Base-by-base conservation (phyloP, 2,329 filamentous ascomycete genomes). In the Penicillium hordei region DNA sequence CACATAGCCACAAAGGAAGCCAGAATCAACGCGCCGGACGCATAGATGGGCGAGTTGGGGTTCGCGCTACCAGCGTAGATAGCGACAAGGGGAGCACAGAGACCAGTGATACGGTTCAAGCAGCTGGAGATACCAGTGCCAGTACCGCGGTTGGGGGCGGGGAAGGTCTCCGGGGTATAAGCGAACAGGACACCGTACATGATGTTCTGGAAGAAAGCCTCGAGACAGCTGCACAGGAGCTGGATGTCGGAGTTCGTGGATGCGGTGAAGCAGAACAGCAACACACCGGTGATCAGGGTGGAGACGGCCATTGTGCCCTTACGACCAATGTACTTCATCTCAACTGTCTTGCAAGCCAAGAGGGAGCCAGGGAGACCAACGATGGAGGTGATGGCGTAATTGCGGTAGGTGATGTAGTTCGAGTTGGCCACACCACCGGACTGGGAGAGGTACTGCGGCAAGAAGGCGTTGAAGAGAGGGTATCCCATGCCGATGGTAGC, bases 391-490 rank as follows among this genome's bases (percentile, higher is more conserved):
- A 95, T 92, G 70, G 87, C 87, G 72, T 92, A 93, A 79, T 91
- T 91, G 62, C 89, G 86, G 77, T 94, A 95, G 36, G 75, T 79
- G 34, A 75, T 73, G 48, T 73, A 70, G 36, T 71, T 71, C 8
- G 76, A 72, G 27, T 76, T 77, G 36, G 83, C 82, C 58, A 85
- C 82, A 25, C 86, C 84, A 12, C 78, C 78, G 27, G 84, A 82
- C 55, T 86, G 83, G 25, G 86, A 84, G 58, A 95, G 86, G 69
- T 94, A 94, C 65, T 94, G 89, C 0, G 91, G 91, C 21, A 96
- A 80, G 76, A 95, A 95, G 49, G 90, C 89, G 74, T 93, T 94
- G 82, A 93, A 96, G 5, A 96, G 83, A 0, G 90, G 90, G 68
- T 93, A 95, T 1, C 88, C 91, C 85, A 95, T 89, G 52, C 91